A percentile compares a stretch with the other conserved stretches of the same genome.
Conservation (phyloP, 805 yeast genomes). For the Ogataea chonburiensis region DNA sequence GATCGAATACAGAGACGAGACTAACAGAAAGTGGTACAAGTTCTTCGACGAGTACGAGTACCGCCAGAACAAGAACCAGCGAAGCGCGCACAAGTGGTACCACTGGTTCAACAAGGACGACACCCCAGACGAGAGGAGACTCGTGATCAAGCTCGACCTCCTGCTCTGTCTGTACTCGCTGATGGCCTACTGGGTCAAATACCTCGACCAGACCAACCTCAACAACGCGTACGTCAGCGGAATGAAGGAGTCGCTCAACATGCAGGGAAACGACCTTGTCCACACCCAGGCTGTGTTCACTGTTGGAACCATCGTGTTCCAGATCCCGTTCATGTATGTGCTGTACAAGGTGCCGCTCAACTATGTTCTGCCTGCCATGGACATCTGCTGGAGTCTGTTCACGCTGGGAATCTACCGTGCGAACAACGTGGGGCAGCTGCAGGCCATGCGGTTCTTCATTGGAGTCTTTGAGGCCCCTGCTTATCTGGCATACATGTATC, state of each 20-base stretch:
- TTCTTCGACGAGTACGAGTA: conserved; percentile 62
- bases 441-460: conserved; percentile 60
- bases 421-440: conserved; percentile 47
- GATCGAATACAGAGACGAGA: conserved; percentile 10
- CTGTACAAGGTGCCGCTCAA: conserved; percentile 48
- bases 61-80: conserved; percentile 30
- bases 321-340: conserved; percentile 45
- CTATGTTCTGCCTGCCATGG: conserved; percentile 52
- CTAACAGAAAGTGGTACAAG: conserved; percentile 41
- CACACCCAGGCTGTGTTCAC: conserved; percentile 30
- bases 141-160: conserved; percentile 52
- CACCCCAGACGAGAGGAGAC: conserved; percentile 46
- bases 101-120: conserved; percentile 51
- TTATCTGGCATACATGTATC: conserved; percentile 58
- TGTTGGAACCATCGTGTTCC: conserved; percentile 54
- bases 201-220: conserved; percentile 56
- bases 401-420: conserved; percentile 56
- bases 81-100: conserved; percentile 42
- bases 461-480: conserved; percentile 68
- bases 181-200: conserved; percentile 66
- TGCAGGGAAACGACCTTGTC: conserved; percentile 29
- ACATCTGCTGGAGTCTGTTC: conserved; percentile 63
- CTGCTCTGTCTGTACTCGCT: conserved; percentile 52
- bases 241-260: conserved; percentile 50
- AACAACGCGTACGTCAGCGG: conserved; percentile 65